Evolutionary conservation across 495 filamentous ascomycete species (phyloP), one percentile per base, ranked within the genome.

Genomic region (Hypoxylon lienhwacheense): DNA sequence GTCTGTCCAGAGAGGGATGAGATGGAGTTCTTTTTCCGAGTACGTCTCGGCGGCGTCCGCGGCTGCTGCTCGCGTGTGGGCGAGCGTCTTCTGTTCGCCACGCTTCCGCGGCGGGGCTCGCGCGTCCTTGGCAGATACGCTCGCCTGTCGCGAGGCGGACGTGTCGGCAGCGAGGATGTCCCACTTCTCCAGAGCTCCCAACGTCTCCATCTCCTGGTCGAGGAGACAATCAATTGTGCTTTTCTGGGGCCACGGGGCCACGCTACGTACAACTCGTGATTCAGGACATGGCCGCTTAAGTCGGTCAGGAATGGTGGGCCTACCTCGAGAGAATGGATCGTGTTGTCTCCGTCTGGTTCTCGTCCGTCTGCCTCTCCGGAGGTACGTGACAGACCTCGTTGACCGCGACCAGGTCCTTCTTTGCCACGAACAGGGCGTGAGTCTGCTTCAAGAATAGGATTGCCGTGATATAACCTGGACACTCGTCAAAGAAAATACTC

Each of bases 391-490:
- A 49, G 6, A 7, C n/a, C 22, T 34, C 33, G 1, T 49, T 15
- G 0, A 42, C 15, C 25, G 10, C 11, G 3, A 21, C 12, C 6
- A 34, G 8, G 34, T 47, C 44, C 15, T 28, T 37, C 32, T 22
- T 26, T 5, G 26, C 28, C 6, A 1, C 40, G 21, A 37, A 54
- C 20, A 87, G 70, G 46, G 79, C 75, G 2, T 77, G 68, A 0
- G 83, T 76, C 11, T 87, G 69, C 35, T 80, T 84, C 49, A 88
- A 70, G 56, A 86, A 83, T 10, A 87, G 73, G 26, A 80, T 74
- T 0, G 86, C 86, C 0, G 87, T 85, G 58, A 88, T 76, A 53
- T 78, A 79, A 66, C 66, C 69, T 71, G 14, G n/a, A 1, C n/a
- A n/a, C n/a, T n/a, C n/a, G n/a, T n/a, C n/a, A n/a, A n/a, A n/a